Conservation (phyloP, 345 rosid species). For the Brassica cretica region DNA sequence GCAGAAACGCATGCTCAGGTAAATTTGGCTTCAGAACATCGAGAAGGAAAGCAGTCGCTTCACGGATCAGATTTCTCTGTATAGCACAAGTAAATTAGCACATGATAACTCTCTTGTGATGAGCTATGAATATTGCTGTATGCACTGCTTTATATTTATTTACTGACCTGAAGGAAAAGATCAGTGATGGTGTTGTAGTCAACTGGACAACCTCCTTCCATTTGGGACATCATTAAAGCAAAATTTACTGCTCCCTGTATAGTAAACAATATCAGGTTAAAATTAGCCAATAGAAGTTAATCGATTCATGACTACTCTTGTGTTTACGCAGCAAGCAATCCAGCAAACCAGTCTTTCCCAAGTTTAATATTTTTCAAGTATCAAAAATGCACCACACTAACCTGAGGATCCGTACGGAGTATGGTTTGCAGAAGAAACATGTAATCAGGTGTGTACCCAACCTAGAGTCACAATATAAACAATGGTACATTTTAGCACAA, state of each 20-base stretch:
- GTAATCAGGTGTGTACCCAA: constrained; percentile 98
- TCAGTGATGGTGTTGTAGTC: constrained; percentile 98
- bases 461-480: constrained; percentile 51
- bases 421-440: constrained; percentile 99
- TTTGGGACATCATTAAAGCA: constrained; percentile 99
- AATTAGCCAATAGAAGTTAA: constrained; percentile 5
- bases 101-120: constrained; percentile 12
- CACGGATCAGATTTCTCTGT: constrained; percentile 97
- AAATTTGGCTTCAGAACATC: constrained; percentile 97
- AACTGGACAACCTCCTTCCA: constrained; percentile 99
- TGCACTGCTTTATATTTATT: constrained; percentile 1
- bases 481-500: constrained; percentile 7
- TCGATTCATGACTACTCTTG: constrained; percentile 13
- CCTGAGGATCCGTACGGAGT: constrained; percentile 99
- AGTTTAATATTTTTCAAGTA: constrained; percentile 14
- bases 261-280: constrained; percentile 4
- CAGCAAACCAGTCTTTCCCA: constrained; percentile 11
- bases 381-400: constrained; percentile 38
- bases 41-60: constrained; percentile 97
- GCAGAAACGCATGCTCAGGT: constrained; percentile 91
- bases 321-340: constrained; percentile 27
- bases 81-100: constrained; percentile 17
- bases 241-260: constrained; percentile 97
- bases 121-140: not conserved
- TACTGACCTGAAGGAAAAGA: constrained; percentile 94